A percentile compares a stretch with the other conserved stretches of the same genome.
Conservation (phyloP, 2,329 filamentous ascomycete genomes). For the Claviceps lovelessii region DNA sequence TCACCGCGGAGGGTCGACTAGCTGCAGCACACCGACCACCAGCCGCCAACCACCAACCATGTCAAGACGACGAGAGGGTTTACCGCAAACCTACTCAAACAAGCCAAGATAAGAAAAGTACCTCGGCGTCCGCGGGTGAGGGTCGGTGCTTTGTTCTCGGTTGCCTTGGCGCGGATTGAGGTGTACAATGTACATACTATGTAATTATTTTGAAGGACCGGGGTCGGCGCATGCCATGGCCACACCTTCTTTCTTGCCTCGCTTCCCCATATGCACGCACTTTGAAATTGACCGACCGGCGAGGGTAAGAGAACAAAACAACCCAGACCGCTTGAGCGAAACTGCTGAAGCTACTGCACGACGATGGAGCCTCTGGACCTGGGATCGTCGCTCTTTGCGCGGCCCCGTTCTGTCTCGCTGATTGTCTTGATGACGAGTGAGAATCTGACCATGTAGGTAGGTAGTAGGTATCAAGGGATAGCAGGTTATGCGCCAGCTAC, state of each 20-base stretch:
- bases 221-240: background rate
- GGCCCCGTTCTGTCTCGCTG: background rate
- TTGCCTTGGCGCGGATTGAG: too few species aligned
- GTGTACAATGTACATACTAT: background rate
- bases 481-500: too few species aligned
- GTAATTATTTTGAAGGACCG: background rate
- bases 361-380: background rate
- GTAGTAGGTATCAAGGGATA: too few species aligned
- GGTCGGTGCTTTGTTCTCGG: background rate
- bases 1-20: too few species aligned
- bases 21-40: background rate
- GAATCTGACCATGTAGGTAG: too few species aligned
- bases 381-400: background rate
- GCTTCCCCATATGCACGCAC: too few species aligned
- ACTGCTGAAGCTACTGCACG: background rate
- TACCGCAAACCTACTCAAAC: too few species aligned
- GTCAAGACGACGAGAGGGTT: too few species aligned
- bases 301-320: background rate
- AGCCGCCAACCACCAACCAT: background rate
- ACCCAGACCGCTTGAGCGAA: background rate
- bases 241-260: too few species aligned
- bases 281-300: too few species aligned
- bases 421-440: too few species aligned
- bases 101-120: too few species aligned
- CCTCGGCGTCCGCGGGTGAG: background rate